Base-by-base conservation (phyloP, 176 grass and related monocot species). In the Oryza glumipatula region DNA sequence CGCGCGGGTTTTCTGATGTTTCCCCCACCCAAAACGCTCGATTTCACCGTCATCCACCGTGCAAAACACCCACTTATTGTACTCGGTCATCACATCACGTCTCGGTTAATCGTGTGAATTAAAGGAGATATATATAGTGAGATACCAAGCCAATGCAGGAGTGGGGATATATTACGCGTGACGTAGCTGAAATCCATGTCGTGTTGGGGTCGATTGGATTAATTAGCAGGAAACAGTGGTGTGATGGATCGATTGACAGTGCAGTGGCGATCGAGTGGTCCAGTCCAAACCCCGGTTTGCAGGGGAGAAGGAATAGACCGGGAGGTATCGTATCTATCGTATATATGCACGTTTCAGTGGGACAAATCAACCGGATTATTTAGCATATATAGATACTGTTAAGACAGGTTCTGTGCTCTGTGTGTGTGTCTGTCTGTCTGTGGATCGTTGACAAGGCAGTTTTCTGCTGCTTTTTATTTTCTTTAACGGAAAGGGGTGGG, bases 171-270 rank as follows among this genome's bases (percentile, higher is more conserved):
- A 82, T 84, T 84, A 84, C 70, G 70, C 76, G 69, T 84, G 60
- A 84, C 81, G 69, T 73, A 11, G 49, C 63, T 4, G 81, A 30
- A 68, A 84, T 80, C 70, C 70, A 61, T 89, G 87, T 80, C 76
- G 48, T 22, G 17, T 4, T 44, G 39, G 67, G 39, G 12, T 68
- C 51, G 51, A 56, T 56, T 6, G 36, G 52, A 19, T 56, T 56
- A 52, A 19, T 56, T 56, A 52, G 49, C 16, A 14, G 49, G 49
- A 15, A 52, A 15, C 49, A 56, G 17, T 21, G 14, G 7, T 61
- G 56, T 61, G 56, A 61, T 8, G 0, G 56, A 10, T 61, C 17
- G 52, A 22, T 61, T 61, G 56, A 61, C 7, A 10, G 56, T 61
- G 12, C 56, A 22, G 19, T 9, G 39, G 21, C 9, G 30, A 32